Evolutionary conservation across 2,329 filamentous ascomycete species (phyloP).

Genomic region (Diatrype stigma): DNA sequence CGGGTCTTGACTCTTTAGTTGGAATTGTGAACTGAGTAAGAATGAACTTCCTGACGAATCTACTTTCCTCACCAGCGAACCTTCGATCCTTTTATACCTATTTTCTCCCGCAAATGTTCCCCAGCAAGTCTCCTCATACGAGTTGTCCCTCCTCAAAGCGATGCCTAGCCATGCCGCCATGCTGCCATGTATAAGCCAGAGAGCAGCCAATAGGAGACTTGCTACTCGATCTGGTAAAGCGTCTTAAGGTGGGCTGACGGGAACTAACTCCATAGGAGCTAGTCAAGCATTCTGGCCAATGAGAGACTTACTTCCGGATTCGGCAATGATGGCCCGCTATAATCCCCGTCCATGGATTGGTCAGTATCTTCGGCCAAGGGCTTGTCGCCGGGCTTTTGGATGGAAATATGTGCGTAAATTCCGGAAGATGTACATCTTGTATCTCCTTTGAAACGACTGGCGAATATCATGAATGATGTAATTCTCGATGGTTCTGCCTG

Average conservation of each 20-base stretch:
- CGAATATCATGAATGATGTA: no score
- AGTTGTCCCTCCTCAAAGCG: background rate
- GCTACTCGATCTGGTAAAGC: background rate
- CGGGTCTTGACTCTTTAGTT: no score
- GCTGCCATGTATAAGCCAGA: background rate
- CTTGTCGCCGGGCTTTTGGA: no score
- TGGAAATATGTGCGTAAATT: no score
- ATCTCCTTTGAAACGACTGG: no score
- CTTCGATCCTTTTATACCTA: background rate
- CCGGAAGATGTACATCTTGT: no score
- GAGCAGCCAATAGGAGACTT: background rate
- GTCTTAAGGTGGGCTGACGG: background rate
- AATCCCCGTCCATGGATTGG: no score
- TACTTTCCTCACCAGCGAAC: background rate
- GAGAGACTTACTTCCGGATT: background rate
- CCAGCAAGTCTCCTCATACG: background rate
- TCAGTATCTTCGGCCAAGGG: no score
- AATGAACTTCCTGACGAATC: background rate
- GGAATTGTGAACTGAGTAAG: background rate
- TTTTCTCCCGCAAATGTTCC: background rate
- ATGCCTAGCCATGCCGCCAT: no score
- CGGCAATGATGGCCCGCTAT: background rate
- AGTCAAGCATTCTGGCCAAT: background rate
- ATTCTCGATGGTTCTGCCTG: no score
- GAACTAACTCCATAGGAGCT: background rate